A percentile compares a stretch with the other conserved stretches of the same genome.
Conservation (phyloP, 2,329 filamentous ascomycete species). For the Esteya vermicola region DNA sequence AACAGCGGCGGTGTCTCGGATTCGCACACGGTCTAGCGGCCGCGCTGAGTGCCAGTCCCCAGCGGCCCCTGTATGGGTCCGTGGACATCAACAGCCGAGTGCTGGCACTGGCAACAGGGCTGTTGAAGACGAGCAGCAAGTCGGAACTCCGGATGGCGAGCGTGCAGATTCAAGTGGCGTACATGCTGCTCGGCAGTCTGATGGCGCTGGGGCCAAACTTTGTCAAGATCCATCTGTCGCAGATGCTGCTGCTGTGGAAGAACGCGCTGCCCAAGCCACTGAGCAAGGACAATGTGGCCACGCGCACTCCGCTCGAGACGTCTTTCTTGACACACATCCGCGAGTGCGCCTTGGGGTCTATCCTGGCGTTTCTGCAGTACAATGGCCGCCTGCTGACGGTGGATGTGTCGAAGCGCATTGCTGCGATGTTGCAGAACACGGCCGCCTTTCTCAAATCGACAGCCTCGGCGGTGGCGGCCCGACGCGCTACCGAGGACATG, state of each 20-base stretch:
- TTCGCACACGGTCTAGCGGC: conserved; percentile 87
- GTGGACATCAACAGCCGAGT: conserved; percentile 91
- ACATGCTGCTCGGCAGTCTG: conserved; percentile 89
- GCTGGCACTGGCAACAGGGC: conserved; percentile 75
- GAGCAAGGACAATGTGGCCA: conserved; percentile 78
- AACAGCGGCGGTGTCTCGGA: conserved; percentile 60
- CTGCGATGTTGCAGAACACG: conserved; percentile 89
- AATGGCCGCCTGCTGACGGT: conserved; percentile 84
- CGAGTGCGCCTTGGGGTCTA: conserved; percentile 84
- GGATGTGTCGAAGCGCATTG: conserved; percentile 85
- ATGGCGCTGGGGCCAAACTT: conserved; percentile 97
- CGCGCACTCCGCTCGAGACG: conserved; percentile 72
- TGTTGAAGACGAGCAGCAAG: conserved; percentile 84
- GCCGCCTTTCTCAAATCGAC: conserved; percentile 82
- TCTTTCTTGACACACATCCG: conserved; percentile 90
- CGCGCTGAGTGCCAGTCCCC: conserved; percentile 75
- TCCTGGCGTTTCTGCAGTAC: conserved; percentile 84
- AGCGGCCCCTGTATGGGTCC: conserved; percentile 83
- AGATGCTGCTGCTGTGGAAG: conserved; percentile 89
- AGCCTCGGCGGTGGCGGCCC: conserved; percentile 63
- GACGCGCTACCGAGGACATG: conserved; percentile 77
- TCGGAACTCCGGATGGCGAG: conserved; percentile 83
- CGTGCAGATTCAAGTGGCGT: conserved; percentile 93
- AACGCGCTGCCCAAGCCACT: conserved; percentile 90
- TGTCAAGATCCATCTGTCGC: conserved; percentile 94